Conservation (phyloP, 2,329 filamentous ascomycete species). For the Diaporthe humulicola region DNA sequence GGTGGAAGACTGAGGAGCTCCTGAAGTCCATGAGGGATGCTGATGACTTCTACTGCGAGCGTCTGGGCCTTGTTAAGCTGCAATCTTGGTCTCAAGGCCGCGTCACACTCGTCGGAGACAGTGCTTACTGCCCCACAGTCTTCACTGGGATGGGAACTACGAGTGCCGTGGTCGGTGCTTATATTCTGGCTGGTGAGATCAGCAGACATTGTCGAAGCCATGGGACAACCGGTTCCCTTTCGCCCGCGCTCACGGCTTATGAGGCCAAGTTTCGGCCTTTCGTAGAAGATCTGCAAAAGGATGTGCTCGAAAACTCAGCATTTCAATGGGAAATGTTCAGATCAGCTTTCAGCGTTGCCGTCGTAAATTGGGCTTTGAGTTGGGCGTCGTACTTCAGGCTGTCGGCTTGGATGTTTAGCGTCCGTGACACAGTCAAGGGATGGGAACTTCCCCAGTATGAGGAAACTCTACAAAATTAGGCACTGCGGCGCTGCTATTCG, state of each 20-base stretch:
- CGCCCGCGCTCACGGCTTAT: conserved; percentile 20
- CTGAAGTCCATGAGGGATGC: conserved; percentile 53
- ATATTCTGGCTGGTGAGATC: conserved; percentile 53
- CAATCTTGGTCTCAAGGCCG: conserved; percentile 38
- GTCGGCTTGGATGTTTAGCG: background rate
- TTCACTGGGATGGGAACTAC: conserved; percentile 49
- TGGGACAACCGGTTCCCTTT: conserved; percentile 3
- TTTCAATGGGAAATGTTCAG: background rate
- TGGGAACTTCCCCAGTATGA: conserved; percentile 18
- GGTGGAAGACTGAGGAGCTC: conserved; percentile 53
- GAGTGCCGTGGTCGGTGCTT: conserved; percentile 53
- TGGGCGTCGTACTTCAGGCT: conserved; percentile 4
- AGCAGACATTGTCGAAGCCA: background rate
- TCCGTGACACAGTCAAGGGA: conserved; percentile 5
- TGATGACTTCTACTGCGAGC: conserved; percentile 59
- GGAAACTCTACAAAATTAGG: background rate
- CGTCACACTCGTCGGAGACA: conserved; percentile 32
- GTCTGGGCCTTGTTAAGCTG: conserved; percentile 55
- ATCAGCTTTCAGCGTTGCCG: background rate
- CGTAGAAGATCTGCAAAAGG: conserved; percentile 26
- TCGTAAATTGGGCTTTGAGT: conserved; percentile 1
- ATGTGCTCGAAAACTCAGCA: conserved; percentile 1
- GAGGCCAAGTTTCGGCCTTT: conserved; percentile 33
- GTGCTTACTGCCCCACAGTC: conserved; percentile 50
- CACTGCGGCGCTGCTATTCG: background rate